phyloP scores from a whole-genome alignment of 257 asterid species.

The Fraxinus pennsylvanica region DNA sequence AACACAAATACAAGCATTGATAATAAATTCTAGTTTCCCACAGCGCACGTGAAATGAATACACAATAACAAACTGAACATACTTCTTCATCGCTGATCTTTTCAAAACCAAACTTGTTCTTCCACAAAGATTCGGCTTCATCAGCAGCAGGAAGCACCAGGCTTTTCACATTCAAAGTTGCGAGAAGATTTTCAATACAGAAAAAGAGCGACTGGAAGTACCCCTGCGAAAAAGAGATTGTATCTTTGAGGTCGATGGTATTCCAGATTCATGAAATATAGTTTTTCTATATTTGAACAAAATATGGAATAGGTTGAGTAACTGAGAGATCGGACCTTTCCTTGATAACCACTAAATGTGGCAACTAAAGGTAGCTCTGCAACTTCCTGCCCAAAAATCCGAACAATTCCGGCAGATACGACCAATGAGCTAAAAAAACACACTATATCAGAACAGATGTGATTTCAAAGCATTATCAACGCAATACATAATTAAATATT shows the following conservation, averaged over 20 bases:
- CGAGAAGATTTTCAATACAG: slow-evolving; percentile 43
- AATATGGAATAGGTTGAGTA: slow-evolving; percentile 1
- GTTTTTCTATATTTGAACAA: background rate
- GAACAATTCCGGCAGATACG: slow-evolving; percentile 76
- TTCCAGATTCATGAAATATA: background rate
- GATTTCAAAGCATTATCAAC: background rate
- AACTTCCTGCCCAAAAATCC: slow-evolving; percentile 74
- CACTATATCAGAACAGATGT: slow-evolving; percentile 11
- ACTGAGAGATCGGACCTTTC: slow-evolving; percentile 47
- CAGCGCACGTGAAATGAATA: background rate
- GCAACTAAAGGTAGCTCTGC: slow-evolving; percentile 95
- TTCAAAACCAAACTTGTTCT: slow-evolving; percentile 43
- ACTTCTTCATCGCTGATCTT: slow-evolving; percentile 44
- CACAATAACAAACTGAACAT: background rate
- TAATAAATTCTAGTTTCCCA: background rate
- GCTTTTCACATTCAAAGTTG: slow-evolving; percentile 39
- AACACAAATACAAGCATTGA: background rate
- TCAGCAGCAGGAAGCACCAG: slow-evolving; percentile 63
- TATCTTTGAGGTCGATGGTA: background rate
- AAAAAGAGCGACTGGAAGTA: slow-evolving; percentile 66
- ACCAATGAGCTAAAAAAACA: slow-evolving; percentile 54
- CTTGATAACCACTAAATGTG: slow-evolving; percentile 55
- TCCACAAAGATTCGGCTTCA: slow-evolving; percentile 62
- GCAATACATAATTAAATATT: background rate
- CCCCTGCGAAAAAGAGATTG: slow-evolving; percentile 47